phyloP scores from a whole-genome alignment of 306 rosid species.

The Abrus pulchellus region DNA sequence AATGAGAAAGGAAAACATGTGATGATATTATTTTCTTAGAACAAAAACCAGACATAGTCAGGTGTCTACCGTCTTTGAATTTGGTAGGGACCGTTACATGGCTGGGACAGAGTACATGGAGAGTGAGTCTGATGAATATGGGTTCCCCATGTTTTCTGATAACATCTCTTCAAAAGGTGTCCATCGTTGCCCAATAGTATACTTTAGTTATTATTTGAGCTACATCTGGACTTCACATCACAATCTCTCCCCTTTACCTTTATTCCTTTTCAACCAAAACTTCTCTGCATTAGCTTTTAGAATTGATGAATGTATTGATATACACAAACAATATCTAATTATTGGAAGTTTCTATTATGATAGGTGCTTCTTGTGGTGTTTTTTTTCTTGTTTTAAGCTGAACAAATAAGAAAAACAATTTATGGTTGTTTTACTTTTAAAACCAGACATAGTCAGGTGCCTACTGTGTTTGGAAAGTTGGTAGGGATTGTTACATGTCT shows the following conservation, averaged over 20 bases:
- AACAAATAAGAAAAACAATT: neutral
- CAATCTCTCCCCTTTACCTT: neutral
- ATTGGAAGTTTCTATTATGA: neutral
- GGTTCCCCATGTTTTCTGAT: neutral
- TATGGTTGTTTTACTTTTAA: neutral
- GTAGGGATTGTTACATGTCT: conserved; percentile 42
- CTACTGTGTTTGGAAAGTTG: neutral
- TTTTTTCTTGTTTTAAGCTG: too few species aligned
- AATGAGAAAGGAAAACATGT: neutral
- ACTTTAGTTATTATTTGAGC: conserved; percentile 54
- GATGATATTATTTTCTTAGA: neutral
- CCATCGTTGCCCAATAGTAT: conserved; percentile 54
- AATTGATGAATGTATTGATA: too few species aligned
- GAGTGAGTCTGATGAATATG: conserved; percentile 44
- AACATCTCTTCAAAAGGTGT: conserved; percentile 50
- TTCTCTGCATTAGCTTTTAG: too few species aligned
- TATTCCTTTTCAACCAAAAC: neutral
- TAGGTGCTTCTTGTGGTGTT: neutral
- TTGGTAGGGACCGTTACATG: conserved; percentile 33
- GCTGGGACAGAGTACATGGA: conserved; percentile 43
- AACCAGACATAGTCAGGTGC: conserved; percentile 45
- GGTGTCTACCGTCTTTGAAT: neutral
- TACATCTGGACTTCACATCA: conserved; percentile 57
- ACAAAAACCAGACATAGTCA: conserved; percentile 38
- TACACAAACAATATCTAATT: too few species aligned